Evolutionary conservation across 345 rosid species (phyloP), one percentile per base, ranked within the genome.

Genomic region (Zanthoxylum bungeanum): DNA sequence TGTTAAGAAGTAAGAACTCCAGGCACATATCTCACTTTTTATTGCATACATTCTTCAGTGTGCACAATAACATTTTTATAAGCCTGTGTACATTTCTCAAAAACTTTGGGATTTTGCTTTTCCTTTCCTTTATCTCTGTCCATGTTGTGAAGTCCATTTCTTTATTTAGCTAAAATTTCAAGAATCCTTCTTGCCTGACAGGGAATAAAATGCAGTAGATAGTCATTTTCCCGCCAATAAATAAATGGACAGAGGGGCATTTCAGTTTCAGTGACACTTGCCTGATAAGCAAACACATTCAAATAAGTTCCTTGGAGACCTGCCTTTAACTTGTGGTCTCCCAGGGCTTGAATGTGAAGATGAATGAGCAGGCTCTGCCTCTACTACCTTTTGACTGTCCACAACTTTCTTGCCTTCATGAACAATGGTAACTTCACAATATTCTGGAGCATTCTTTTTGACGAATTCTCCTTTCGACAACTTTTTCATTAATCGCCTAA

Each of bases 361-460:
- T 7, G 69, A 61, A 44, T 46, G 72, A 34, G 52, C 64, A 37
- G 22, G 21, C 51, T 72, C 76, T 28, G 61, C 19, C 42, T 74
- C 76, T 21, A 56, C 7, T 3, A 42, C 37, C 42, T 69, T 50
- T 60, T 75, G 42, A 36, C 34, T 52, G 4, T 65, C 82, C n/a
- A 9, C 3, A 36, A 78, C 66, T 64, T 79, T 78, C 77, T 76
- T 74, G 11, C 88, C 88, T 6, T 82, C 64, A 59, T 66, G 73
- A 62, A 85, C 85, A 42, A 86, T 63, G 14, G 76, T 79, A 7
- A 85, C 87, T 64, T 83, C 77, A 51, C 91, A 86, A 37, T 64
- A 85, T 0, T 82, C 87, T 2, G 93, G 91, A 14, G 91, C 88
- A 76, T 83, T 78, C 75, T 77, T 79, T 81, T 69, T 79, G 31